These are phyloP conservation scores for Neurospora africana DNA, from an alignment of 495 filamentous ascomycete species.

Conservation along the genomic window DNA sequence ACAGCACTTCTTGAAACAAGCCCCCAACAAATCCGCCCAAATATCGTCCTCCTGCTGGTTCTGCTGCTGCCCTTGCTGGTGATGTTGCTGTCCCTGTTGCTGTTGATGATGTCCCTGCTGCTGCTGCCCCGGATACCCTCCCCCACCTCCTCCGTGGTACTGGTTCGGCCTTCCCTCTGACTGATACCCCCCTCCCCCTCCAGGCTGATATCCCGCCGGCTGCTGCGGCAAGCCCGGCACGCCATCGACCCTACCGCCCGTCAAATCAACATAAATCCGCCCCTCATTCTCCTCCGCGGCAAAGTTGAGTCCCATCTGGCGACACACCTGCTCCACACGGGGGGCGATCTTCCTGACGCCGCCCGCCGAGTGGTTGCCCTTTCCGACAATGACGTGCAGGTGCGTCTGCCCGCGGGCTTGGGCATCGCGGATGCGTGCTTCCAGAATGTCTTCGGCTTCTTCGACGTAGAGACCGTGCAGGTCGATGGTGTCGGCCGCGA, in stretches of 20 bases:
- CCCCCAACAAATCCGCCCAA: constrained; percentile 51
- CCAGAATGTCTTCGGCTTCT: constrained; percentile 84
- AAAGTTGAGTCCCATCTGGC: constrained; percentile 70
- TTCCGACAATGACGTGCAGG: constrained; percentile 74
- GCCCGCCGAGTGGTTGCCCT: constrained; percentile 73
- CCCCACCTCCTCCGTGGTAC: constrained; percentile 19
- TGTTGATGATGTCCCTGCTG: constrained; percentile 7
- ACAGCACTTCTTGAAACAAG: constrained; percentile 58
- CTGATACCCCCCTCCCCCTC: constrained; percentile 28
- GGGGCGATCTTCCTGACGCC: constrained; percentile 89
- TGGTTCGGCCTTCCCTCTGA: constrained; percentile 18
- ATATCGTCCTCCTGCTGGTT: constrained; percentile 46
- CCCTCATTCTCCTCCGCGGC: constrained; percentile 79
- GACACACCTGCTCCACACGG: constrained; percentile 74
- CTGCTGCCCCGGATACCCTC: constrained; percentile 15
- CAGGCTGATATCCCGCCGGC: constrained; percentile 21
- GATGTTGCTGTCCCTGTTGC: constrained; percentile 7
- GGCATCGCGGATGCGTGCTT: constrained; percentile 68
- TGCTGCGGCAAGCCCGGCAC: constrained; percentile 41
- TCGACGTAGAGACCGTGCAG: constrained; percentile 88
- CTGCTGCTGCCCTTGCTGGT: constrained; percentile 27
- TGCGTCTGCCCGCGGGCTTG: constrained; percentile 60
- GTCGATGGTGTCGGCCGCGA: constrained; percentile 77
- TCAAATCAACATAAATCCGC: constrained; percentile 53
- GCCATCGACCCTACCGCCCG: constrained; percentile 23